A percentile compares a stretch with the other conserved stretches of the same genome.
These are phyloP conservation scores for Stenogyne calaminthoides DNA, from an alignment of 305 asterid species.

Conservation along the genomic window DNA sequence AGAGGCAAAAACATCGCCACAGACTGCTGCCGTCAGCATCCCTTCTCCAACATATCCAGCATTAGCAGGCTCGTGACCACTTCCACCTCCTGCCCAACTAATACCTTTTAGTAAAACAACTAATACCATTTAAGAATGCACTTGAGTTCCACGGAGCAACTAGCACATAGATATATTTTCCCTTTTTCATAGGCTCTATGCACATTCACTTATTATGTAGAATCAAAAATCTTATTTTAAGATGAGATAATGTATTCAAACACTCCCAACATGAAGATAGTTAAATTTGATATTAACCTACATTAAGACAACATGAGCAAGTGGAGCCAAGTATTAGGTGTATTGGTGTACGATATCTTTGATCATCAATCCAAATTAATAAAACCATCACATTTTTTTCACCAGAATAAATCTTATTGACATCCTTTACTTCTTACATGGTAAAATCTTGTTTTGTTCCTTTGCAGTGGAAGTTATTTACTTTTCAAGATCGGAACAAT, in stretches of 20 bases:
- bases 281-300: constrained; percentile 1
- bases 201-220: constrained; percentile 10
- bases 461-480: background rate
- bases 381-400: background rate
- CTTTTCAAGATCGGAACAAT: background rate
- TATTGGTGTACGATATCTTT: background rate
- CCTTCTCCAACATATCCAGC: constrained; percentile 99
- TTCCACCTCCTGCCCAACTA: constrained; percentile 79
- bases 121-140: no score
- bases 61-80: constrained; percentile 99
- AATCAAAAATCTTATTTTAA: background rate
- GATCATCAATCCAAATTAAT: background rate
- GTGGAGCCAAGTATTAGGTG: constrained; percentile 10
- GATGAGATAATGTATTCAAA: background rate
- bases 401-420: background rate
- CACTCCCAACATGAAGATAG: background rate
- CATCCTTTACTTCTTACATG: background rate
- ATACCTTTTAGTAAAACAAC: no score
- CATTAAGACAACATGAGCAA: constrained; percentile 6
- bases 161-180: background rate
- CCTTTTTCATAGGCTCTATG: background rate
- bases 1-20: constrained; percentile 98
- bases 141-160: background rate
- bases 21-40: constrained; percentile 98
- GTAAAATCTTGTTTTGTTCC: background rate